phyloP scores from a whole-genome alignment of 176 grass and related monocot genomes.

The Dendrocalamus sinicus region DNA sequence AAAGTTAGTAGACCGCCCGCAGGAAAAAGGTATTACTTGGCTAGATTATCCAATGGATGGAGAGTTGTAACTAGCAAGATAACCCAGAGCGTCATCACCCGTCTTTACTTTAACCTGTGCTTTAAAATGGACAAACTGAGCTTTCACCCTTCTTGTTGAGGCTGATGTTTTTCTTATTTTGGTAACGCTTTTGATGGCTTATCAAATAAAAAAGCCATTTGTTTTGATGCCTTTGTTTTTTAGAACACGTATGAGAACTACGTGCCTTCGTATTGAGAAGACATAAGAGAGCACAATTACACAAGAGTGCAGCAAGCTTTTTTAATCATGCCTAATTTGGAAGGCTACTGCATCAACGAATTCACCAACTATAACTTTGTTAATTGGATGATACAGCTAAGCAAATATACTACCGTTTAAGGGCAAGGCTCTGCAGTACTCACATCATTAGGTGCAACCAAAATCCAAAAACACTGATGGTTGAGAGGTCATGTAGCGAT shows the following conservation, averaged over 20 bases:
- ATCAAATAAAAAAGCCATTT: background rate
- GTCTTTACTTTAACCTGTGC: background rate
- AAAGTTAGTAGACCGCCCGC: conserved; percentile 18
- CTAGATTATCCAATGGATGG: background rate
- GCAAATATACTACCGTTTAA: conserved; percentile 9
- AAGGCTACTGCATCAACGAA: background rate
- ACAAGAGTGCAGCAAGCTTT: background rate
- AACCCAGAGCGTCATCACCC: background rate
- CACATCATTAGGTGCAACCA: conserved; percentile 10
- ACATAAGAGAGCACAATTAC: background rate
- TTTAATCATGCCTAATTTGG: background rate
- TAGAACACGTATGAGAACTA: background rate
- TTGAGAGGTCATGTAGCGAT: conserved; percentile 1
- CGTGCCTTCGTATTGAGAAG: background rate
- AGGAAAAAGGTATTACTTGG: background rate
- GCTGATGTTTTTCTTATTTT: conserved; percentile 12
- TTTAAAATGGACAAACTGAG: conserved; percentile 24
- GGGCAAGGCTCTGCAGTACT: background rate
- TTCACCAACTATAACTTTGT: background rate
- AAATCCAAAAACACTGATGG: conserved; percentile 13
- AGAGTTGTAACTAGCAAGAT: background rate
- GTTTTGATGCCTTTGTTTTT: background rate
- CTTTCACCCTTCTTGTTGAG: background rate
- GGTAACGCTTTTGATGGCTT: background rate
- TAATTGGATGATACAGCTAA: background rate